Evolutionary conservation across 164 flowering plant genomes (phyloP).

Genomic region (Stephania cephalantha): DNA sequence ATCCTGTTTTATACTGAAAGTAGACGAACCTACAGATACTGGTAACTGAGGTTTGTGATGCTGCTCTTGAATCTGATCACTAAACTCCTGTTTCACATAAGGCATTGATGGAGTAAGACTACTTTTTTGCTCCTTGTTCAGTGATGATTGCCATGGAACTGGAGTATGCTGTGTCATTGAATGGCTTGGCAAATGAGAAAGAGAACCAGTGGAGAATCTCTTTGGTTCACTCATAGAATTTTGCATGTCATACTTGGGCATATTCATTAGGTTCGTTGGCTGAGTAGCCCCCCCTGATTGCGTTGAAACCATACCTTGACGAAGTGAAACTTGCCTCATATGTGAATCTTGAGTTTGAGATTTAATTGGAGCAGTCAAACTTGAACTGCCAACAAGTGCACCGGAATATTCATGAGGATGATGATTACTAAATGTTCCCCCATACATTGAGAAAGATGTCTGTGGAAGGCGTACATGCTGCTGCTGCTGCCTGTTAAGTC

Average conservation of each 20-base stretch:
- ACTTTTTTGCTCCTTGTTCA: conserved; percentile 37
- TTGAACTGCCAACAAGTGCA: conserved; percentile 37
- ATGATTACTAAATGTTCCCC: conserved; percentile 38
- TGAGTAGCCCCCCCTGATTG: conserved; percentile 42
- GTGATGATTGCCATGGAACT: conserved; percentile 44
- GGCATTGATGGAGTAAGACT: conserved; percentile 29
- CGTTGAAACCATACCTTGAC: conserved; percentile 38
- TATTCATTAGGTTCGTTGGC: conserved; percentile 30
- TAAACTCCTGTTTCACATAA: conserved; percentile 56
- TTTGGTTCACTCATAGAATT: conserved; percentile 43
- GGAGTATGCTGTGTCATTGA: conserved; percentile 44
- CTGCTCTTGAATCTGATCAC: conserved; percentile 56
- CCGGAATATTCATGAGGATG: conserved; percentile 38
- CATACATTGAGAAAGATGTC: conserved; percentile 56
- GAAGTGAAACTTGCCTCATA: conserved; percentile 45
- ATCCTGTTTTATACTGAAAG: conserved; percentile 30
- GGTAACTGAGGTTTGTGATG: conserved; percentile 44
- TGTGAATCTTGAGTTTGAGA: conserved; percentile 58
- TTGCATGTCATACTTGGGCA: conserved; percentile 49
- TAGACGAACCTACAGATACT: conserved; percentile 30
- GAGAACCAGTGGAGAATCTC: conserved; percentile 47
- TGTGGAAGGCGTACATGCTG: conserved; percentile 52
- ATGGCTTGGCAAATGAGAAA: conserved; percentile 39
- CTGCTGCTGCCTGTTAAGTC: conserved; percentile 54
- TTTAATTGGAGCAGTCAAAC: conserved; percentile 32